A percentile compares a stretch with the other conserved stretches of the same genome.
These are phyloP conservation scores for Naegleria lovaniensis DNA, from an alignment of 208 protist species.

Conservation along the genomic window DNA sequence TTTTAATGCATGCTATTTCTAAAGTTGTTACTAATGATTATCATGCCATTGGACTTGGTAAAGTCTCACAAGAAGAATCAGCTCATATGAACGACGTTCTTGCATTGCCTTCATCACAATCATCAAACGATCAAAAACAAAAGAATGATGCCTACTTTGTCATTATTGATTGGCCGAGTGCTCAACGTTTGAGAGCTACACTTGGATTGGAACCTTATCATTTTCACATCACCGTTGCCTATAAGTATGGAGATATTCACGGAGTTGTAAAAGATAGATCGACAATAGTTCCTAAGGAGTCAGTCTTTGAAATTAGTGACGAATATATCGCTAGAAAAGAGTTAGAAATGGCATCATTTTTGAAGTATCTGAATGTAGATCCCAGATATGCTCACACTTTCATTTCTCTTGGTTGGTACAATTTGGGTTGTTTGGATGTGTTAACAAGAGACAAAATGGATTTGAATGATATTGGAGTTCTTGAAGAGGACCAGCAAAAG, in stretches of 20 bases:
- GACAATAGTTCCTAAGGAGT: background rate
- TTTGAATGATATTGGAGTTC: background rate
- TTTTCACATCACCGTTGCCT: conserved; percentile 18
- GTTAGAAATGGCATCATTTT: background rate
- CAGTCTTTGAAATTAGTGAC: background rate
- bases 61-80: background rate
- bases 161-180: conserved; percentile 10
- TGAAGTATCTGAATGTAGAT: background rate
- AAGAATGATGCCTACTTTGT: conserved; percentile 6
- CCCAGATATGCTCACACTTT: background rate
- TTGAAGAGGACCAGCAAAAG: background rate
- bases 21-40: background rate
- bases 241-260: conserved; percentile 6
- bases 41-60: background rate
- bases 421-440: background rate
- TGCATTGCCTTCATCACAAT: background rate
- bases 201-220: conserved; percentile 4
- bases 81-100: background rate
- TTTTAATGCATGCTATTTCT: background rate
- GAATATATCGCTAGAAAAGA: too few relatives aligned
- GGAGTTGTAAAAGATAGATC: background rate
- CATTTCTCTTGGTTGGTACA: background rate
- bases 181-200: background rate
- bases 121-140: background rate
- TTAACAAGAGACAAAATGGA: background rate